Evolutionary conservation across 2,329 filamentous ascomycete species (phyloP), one percentile per base, ranked within the genome.

Genomic region (Simplicillium sp.): DNA sequence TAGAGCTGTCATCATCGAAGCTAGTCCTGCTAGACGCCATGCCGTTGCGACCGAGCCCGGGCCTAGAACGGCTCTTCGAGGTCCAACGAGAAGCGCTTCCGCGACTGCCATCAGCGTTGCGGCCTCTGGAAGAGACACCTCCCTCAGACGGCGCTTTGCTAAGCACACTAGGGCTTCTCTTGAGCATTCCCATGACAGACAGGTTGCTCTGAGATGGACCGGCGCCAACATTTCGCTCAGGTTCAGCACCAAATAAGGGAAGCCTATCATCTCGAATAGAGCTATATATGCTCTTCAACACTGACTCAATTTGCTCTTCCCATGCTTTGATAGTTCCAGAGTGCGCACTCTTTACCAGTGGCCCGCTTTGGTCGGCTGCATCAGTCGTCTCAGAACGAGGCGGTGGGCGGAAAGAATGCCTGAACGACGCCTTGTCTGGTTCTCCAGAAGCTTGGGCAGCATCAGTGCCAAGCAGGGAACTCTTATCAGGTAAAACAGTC

Each of bases 121-220:
- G 75, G n/a, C 85, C 86, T 39, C 87, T 80, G 14, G 71, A 61
- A 43, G 82, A 84, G 42, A 75, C 72, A 44, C 78, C 75, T 40
- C 77, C 79, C 50, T 97, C 92, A 0, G 92, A 97, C 1, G 88
- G 87, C 25, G 88, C 80, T 62, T 94, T 96, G 70, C 89, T 96
- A 44, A 97, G 71, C 6, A 92, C 86, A 55, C 89, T 96, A 1
- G 90, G 90, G 34, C 80, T 88, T 36, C 92, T 82, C 56, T 88
- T 87, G 35, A 97, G 71, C 66, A 86, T 80, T 43, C 75, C 73
- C 54, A 84, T 81, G 11, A 89, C 83, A 3, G 87, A 82, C 20
- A 96, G 71, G 38, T 75, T 78, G 54, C 72, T 80, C 33, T 75
- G 73, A 3, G 71, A 68, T n/a, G 62, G 56, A 11, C 56, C 60